These are phyloP conservation scores for Neocucurbitaria cava DNA, from an alignment of 2,329 filamentous ascomycete genomes.

Conservation along the genomic window DNA sequence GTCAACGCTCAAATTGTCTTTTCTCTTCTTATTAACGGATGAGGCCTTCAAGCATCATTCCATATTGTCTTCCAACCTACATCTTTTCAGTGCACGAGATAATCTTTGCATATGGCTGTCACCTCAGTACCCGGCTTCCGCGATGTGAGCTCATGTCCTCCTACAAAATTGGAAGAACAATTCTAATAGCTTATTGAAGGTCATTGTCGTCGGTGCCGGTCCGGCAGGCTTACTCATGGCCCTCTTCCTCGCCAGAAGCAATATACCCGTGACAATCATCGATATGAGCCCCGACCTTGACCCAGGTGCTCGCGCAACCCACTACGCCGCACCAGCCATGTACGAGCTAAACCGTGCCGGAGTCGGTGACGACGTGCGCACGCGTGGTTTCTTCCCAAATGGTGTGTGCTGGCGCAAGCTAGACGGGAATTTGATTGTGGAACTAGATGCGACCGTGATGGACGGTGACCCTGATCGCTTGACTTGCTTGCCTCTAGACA, in stretches of 20 bases:
- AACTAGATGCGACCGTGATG: slow-evolving; percentile 2
- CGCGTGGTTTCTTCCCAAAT: slow-evolving; percentile 47
- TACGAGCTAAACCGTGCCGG: slow-evolving; percentile 63
- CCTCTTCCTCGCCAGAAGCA: slow-evolving; percentile 58
- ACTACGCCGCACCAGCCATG: slow-evolving; percentile 63
- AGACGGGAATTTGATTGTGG: slow-evolving; percentile 7
- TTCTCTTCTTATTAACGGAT: background rate
- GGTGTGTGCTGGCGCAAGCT: slow-evolving; percentile 53
- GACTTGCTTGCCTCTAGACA: slow-evolving; percentile 10
- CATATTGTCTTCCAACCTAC: background rate
- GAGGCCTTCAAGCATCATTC: no score
- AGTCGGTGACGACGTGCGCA: slow-evolving; percentile 56
- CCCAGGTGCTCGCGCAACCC: slow-evolving; percentile 64
- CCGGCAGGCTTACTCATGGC: slow-evolving; percentile 41
- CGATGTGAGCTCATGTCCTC: background rate
- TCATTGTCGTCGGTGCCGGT: slow-evolving; percentile 32
- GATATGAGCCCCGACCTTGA: slow-evolving; percentile 61
- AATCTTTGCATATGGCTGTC: background rate
- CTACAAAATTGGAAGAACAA: background rate
- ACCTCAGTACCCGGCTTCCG: background rate
- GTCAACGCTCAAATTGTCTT: no score
- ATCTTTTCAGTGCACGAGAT: no score
- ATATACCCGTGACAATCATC: slow-evolving; percentile 59
- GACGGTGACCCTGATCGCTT: slow-evolving; percentile 10
- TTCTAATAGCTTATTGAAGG: background rate